These are phyloP conservation scores for Passalora sequoiae DNA, from an alignment of 2,329 filamentous ascomycete species.

Conservation along the genomic window DNA sequence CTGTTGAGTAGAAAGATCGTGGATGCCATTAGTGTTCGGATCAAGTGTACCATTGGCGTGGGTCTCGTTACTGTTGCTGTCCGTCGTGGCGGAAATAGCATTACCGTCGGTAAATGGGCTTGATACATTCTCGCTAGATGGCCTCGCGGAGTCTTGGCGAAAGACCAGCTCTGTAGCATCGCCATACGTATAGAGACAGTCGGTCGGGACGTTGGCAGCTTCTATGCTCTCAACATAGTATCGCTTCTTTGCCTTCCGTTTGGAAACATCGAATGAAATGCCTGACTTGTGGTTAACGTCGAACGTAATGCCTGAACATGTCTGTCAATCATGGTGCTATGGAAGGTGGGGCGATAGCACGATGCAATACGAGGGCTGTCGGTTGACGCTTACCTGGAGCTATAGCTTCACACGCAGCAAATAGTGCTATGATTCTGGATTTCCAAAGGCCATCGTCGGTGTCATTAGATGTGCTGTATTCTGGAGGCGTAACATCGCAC, in stretches of 20 bases:
- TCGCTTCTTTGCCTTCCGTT: slow-evolving; percentile 50
- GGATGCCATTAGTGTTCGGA: background rate
- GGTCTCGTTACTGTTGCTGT: background rate
- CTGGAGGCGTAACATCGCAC: slow-evolving; percentile 50
- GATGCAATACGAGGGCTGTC: too few relatives aligned
- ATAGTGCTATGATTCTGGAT: slow-evolving; percentile 17
- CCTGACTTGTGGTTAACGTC: too few relatives aligned
- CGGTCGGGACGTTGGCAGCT: slow-evolving; percentile 21
- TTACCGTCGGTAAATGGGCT: background rate
- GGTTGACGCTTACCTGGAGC: too few relatives aligned
- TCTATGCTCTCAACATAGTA: slow-evolving; percentile 59
- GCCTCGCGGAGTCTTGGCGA: background rate
- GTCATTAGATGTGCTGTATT: slow-evolving; percentile 23
- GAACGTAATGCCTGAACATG: too few relatives aligned
- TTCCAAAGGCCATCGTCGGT: slow-evolving; percentile 34
- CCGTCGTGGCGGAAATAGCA: background rate
- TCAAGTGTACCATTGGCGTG: background rate
- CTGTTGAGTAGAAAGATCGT: background rate
- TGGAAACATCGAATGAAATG: slow-evolving; percentile 62
- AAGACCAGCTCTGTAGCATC: slow-evolving; percentile 23
- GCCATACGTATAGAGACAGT: slow-evolving; percentile 18
- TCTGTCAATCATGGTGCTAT: too few relatives aligned
- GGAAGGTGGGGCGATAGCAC: too few relatives aligned
- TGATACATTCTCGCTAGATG: background rate
- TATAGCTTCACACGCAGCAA: slow-evolving; percentile 55